These are phyloP conservation scores for Conringia planisiliqua DNA, from an alignment of 345 rosid genomes.

Conservation along the genomic window DNA sequence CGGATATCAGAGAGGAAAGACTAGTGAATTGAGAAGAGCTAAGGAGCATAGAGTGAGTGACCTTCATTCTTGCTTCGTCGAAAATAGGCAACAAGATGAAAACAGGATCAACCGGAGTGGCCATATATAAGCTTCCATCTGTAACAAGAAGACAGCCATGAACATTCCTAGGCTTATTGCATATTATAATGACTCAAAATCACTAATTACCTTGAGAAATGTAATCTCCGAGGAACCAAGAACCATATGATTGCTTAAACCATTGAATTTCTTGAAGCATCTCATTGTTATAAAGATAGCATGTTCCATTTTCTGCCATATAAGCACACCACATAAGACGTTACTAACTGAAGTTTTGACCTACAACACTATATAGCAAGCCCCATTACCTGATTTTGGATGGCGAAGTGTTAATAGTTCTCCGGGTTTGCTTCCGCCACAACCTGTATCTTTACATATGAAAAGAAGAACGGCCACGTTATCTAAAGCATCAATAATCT, in stretches of 20 bases:
- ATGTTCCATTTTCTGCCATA: constrained; percentile 47
- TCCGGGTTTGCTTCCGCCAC: constrained; percentile 36
- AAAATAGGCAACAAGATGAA: constrained; percentile 76
- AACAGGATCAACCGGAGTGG: constrained; percentile 84
- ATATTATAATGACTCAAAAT: not conserved
- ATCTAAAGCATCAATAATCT: not conserved
- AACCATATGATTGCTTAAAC: constrained; percentile 78
- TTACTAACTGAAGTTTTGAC: not conserved
- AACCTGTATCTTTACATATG: constrained; percentile 31
- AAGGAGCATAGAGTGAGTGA: constrained; percentile 28
- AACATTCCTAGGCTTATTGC: not conserved
- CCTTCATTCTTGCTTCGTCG: constrained; percentile 93
- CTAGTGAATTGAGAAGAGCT: not conserved
- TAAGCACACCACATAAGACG: not conserved
- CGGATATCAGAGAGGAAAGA: not conserved
- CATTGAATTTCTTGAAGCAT: constrained; percentile 77
- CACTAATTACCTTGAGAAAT: constrained; percentile 56
- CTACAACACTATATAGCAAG: not conserved
- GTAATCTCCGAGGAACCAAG: constrained; percentile 93
- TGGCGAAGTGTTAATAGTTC: constrained; percentile 58
- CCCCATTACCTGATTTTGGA: constrained; percentile 76
- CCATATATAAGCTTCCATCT: constrained; percentile 81
- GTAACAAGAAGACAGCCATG: not conserved
- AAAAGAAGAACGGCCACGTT: not conserved
- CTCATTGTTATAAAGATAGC: constrained; percentile 53